These are phyloP conservation scores for Madurella fahalii DNA, from an alignment of 2,329 filamentous ascomycete species.

Conservation along the genomic window DNA sequence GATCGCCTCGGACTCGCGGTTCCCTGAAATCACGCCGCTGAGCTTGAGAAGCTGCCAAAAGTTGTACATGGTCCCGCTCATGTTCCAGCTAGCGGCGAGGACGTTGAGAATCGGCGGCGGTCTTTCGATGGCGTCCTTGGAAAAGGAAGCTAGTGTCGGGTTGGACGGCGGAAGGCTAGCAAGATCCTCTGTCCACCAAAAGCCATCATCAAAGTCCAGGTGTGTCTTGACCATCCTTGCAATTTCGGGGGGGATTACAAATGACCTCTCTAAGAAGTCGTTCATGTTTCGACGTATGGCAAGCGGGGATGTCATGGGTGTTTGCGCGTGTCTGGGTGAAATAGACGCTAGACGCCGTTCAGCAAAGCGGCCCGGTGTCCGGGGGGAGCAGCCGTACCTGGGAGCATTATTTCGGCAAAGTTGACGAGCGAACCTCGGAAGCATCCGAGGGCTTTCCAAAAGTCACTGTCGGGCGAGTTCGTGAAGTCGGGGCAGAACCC, in stretches of 20 bases:
- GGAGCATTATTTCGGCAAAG: constrained; percentile 47
- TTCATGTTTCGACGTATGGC: constrained; percentile 49
- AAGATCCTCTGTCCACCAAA: constrained; percentile 55
- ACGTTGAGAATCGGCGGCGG: constrained; percentile 48
- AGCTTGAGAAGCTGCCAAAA: constrained; percentile 51
- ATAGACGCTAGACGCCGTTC: constrained; percentile 36
- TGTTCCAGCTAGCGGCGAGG: constrained; percentile 50
- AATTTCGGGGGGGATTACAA: constrained; percentile 39
- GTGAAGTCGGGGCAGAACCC: constrained; percentile 41
- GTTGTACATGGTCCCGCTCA: constrained; percentile 45
- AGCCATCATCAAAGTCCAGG: constrained; percentile 52
- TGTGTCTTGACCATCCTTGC: constrained; percentile 41
- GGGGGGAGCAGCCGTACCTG: constrained; percentile 37
- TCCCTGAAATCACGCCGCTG: constrained; percentile 46
- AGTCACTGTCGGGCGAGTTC: constrained; percentile 37
- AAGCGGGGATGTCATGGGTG: constrained; percentile 48
- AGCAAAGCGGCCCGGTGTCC: constrained; percentile 18
- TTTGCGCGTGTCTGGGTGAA: constrained; percentile 47
- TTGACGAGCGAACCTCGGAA: constrained; percentile 45
- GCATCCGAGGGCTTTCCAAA: constrained; percentile 50
- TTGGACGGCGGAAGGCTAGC: constrained; percentile 38
- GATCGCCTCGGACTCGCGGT: constrained; percentile 46
- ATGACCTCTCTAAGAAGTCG: constrained; percentile 46
- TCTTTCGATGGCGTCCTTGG: constrained; percentile 37
- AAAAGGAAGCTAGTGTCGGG: constrained; percentile 37